Conservation (phyloP, 768 basidiomycete species). For the Boletus eberwhitei region DNA sequence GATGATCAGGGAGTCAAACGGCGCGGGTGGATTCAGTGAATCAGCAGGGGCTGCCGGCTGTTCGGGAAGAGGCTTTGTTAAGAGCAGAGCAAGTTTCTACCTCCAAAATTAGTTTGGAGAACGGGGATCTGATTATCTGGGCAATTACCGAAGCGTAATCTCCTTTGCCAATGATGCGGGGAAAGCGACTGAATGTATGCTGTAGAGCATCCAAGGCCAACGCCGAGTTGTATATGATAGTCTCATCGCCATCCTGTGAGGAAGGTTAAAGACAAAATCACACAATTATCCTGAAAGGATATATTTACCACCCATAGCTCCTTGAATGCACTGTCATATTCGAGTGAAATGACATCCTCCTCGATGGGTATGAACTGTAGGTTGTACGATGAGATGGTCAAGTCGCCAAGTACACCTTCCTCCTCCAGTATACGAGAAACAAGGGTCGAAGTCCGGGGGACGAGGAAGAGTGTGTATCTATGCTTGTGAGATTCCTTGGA, state of each 20-base stretch:
- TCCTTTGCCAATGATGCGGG: conserved; percentile 91
- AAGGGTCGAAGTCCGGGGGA: conserved; percentile 83
- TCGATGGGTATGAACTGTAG: conserved; percentile 93
- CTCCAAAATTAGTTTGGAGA: conserved; percentile 8
- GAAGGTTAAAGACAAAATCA: background rate
- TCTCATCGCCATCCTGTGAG: conserved; percentile 86
- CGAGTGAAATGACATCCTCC: conserved; percentile 88
- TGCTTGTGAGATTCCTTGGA: conserved; percentile 69
- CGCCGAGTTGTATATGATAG: conserved; percentile 82
- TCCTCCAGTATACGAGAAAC: conserved; percentile 88
- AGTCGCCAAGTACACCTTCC: conserved; percentile 96
- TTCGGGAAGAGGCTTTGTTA: conserved; percentile 58
- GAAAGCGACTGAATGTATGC: conserved; percentile 82
- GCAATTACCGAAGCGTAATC: conserved; percentile 70
- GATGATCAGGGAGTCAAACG: conserved; percentile 83
- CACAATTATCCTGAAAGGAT: background rate
- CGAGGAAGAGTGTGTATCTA: conserved; percentile 81
- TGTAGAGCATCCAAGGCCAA: conserved; percentile 83
- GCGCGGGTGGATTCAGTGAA: conserved; percentile 48
- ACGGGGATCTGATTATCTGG: background rate
- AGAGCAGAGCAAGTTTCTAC: conserved; percentile 73
- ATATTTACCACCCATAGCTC: conserved; percentile 85
- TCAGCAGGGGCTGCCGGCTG: conserved; percentile 36
- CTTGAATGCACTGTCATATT: conserved; percentile 79
- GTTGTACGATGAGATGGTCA: conserved; percentile 82